Evolutionary conservation across 176 grass and related monocot genomes (phyloP), one percentile per base, ranked within the genome.

Genomic region (Carex littledalei): DNA sequence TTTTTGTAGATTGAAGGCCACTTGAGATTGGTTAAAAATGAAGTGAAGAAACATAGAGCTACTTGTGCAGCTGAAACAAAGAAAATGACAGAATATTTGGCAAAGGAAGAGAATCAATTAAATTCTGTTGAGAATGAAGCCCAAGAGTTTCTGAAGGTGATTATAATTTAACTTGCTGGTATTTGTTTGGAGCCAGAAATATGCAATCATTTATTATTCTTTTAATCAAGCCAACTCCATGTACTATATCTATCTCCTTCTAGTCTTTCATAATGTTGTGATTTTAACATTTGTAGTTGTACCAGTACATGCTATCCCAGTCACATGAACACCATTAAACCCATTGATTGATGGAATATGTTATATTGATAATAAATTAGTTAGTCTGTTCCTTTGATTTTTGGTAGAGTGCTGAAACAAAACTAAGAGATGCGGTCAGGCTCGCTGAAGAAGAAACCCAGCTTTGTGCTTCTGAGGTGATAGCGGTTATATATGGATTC

Each of bases 121-220:
- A 87, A 12, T 72, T 86, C 82, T 7, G 77, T 90, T 18, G 88
- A 94, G 61, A 90, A 84, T 63, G 86, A 94, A 53, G 88, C 90
- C 22, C 85, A 78, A 8, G 91, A 92, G 18, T 88, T 88, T 77
- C 45, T 88, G 0, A 94, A 91, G 90, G 96, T 98, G 90, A 7
- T 10, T 47, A 47, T 89, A 18, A 76, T 71, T 55, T 3, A 29
- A 77, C 24, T 76, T 76, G 6, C 50, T 20, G 11, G 47, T 49
- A 55, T 22, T 77, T 53, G 20, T 15, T 55, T 54, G 49, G 21
- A 54, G 47, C 3, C 31, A 63, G 20, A 81, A 59, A 68, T 14
- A 69, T 65, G 50, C 5, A 16, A 58, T 34, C 18, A 29, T 80
- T 69, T 34, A 2, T 57, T 81, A 22, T 69, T 72, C 11, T 34